Evolutionary conservation across 2,329 filamentous ascomycete species (phyloP).

Genomic region (Didymella arachidicola): DNA sequence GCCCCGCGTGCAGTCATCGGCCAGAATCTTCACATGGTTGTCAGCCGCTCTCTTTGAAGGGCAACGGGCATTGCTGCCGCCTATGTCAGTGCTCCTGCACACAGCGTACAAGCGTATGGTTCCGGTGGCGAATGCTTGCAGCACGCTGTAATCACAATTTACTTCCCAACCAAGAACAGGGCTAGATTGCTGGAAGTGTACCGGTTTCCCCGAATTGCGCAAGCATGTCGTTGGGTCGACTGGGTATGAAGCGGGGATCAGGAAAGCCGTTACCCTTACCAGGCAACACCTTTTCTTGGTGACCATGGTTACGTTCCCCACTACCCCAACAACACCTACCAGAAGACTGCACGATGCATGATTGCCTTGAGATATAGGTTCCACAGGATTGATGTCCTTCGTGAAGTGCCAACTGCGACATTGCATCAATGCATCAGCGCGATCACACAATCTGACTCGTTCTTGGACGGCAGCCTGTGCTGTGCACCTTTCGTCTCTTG

Average conservation of each 20-base stretch:
- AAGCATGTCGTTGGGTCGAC: neutral
- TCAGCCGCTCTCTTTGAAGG: neutral
- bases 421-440: neutral
- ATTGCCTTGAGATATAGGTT: neutral
- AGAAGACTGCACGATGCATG: constrained; percentile 17
- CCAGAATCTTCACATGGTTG: neutral
- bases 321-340: neutral
- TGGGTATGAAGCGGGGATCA: neutral
- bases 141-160: neutral
- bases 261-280: neutral
- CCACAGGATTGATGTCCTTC: neutral
- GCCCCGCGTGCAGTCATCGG: neutral
- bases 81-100: neutral
- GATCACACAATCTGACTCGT: neutral
- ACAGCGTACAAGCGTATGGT: neutral
- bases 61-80: neutral
- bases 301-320: constrained; percentile 3
- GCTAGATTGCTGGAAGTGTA: neutral
- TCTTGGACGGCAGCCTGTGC: neutral
- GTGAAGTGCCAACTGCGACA: neutral
- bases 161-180: neutral
- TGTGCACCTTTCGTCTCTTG: neutral
- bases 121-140: neutral
- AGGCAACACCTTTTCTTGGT: neutral
- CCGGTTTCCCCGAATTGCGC: neutral